Percentiles rank a stretch among this genome's conserved stretches.
These are phyloP conservation scores for Zelopaecilomyces penicillatus DNA, from an alignment of 2,329 filamentous ascomycete species.

Conservation along the genomic window DNA sequence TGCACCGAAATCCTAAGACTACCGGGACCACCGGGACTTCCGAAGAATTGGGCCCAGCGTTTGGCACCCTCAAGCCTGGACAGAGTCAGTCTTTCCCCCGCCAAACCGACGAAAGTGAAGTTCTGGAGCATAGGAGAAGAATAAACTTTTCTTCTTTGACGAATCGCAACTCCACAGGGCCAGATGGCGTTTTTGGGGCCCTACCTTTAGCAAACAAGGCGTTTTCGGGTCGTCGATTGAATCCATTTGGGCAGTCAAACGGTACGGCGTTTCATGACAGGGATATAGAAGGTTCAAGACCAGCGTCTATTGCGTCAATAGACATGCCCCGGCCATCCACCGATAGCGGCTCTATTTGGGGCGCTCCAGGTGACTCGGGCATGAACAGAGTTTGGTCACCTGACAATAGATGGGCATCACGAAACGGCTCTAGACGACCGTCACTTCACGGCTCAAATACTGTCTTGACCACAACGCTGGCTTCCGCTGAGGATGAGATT, in stretches of 20 bases:
- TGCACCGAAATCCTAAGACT: conserved; percentile 51
- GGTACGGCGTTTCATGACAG: conserved; percentile 43
- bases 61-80: conserved; percentile 61
- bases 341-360: conserved; percentile 69
- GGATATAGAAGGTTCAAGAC: conserved; percentile 53
- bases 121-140: conserved; percentile 43
- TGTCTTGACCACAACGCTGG: conserved; percentile 50
- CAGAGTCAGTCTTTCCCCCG: conserved; percentile 74
- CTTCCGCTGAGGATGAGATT: conserved; percentile 57
- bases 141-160: conserved; percentile 53
- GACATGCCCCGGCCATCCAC: conserved; percentile 71
- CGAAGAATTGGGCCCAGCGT: conserved; percentile 42
- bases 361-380: conserved; percentile 39
- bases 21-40: conserved; percentile 37
- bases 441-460: conserved; percentile 72
- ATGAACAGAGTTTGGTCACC: conserved; percentile 57
- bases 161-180: conserved; percentile 42
- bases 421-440: conserved; percentile 69
- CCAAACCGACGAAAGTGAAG: conserved; percentile 48
- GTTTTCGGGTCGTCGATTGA: conserved; percentile 35
- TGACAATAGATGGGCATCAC: conserved; percentile 42
- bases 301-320: conserved; percentile 59
- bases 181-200: conserved; percentile 27
- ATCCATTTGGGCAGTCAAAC: conserved; percentile 42
- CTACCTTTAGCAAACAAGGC: conserved; percentile 23